Percentiles rank a stretch among this genome's conserved stretches.
These are phyloP conservation scores for Leccinum ochraceum DNA, from an alignment of 768 basidiomycete genomes.

Conservation along the genomic window DNA sequence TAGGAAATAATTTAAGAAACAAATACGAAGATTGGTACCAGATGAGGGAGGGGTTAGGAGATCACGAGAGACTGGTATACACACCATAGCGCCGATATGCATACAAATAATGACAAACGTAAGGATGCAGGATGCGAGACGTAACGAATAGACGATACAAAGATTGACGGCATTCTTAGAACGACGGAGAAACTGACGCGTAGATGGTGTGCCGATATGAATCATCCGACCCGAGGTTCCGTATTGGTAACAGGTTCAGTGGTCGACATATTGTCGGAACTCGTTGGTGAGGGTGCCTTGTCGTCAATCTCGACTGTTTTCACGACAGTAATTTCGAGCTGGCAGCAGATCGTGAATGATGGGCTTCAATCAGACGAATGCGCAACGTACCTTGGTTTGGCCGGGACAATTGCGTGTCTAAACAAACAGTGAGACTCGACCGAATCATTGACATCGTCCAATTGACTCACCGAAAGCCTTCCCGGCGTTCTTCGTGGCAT, in stretches of 20 bases:
- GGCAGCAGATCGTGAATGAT: neutral
- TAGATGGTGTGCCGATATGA: neutral
- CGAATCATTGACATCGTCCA: neutral
- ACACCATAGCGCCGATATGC: neutral
- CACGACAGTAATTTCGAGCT: slow-evolving; percentile 33
- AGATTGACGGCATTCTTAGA: neutral
- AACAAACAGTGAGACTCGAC: neutral
- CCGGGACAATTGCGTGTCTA: slow-evolving; percentile 13
- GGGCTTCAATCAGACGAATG: neutral
- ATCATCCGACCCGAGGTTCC: slow-evolving; percentile 6
- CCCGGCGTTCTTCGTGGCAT: slow-evolving; percentile 15
- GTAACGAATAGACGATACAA: neutral
- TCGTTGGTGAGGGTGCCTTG: slow-evolving; percentile 12
- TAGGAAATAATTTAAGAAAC: neutral
- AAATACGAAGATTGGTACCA: neutral
- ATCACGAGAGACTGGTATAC: neutral
- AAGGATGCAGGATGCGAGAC: neutral
- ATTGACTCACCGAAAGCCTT: slow-evolving; percentile 15
- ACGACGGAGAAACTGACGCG: neutral
- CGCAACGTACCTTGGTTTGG: slow-evolving; percentile 20
- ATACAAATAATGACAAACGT: too few species aligned
- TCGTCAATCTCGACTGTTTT: slow-evolving; percentile 30
- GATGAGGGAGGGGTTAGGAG: neutral
- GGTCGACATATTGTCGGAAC: slow-evolving; percentile 9
- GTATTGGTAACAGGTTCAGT: slow-evolving; percentile 3